Evolutionary conservation across 148 eudicot species (phyloP), one percentile per base, ranked within the genome.

Genomic region (Dianthus caryophyllus): DNA sequence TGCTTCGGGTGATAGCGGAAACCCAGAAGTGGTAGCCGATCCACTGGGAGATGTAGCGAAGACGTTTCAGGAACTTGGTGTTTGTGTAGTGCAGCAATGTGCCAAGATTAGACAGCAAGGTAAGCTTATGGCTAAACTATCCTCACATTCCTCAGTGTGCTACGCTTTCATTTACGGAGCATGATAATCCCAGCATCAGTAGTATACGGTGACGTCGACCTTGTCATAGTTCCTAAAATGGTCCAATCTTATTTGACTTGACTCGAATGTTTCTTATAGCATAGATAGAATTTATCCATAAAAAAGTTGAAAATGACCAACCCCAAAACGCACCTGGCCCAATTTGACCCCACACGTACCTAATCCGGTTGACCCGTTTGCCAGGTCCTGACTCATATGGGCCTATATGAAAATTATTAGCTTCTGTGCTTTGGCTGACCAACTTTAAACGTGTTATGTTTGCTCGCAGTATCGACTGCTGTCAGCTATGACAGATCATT

Each of bases 81-180:
- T 94, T 73, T 94, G 97, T 80, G 93, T 94, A 61, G 98, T 94
- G 49, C 98, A 86, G 68, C 96, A 94, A 75, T 94, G 98, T 73
- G 98, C 98, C 68, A 94, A 88, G 83, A 94, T 94, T 61, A 91
- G 98, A 69, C 98, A 88, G 76, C 98, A 94, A 88, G 98, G 98
- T 94, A 50, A 25, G 8, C 26, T 49, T 62, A 47, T 58, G 55
- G 10, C 6, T 59, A 1, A n/a, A n/a, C n/a, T n/a, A n/a, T n/a
- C n/a, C n/a, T n/a, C n/a, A n/a, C n/a, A n/a, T n/a, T 55, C 58
- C 13, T 29, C 26, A 50, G 1, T 60, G 31, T 63, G 31, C 22
- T 16, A 44, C 44, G 52, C 33, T 7, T 22, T 61, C 16, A 14
- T 3, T 33, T 33, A 33, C 3, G n/a, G n/a, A 3, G 38, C 38